These are phyloP conservation scores for Rhizopus stolonifer DNA, from an alignment of 371 early-diverging fungal species.

Conservation along the genomic window DNA sequence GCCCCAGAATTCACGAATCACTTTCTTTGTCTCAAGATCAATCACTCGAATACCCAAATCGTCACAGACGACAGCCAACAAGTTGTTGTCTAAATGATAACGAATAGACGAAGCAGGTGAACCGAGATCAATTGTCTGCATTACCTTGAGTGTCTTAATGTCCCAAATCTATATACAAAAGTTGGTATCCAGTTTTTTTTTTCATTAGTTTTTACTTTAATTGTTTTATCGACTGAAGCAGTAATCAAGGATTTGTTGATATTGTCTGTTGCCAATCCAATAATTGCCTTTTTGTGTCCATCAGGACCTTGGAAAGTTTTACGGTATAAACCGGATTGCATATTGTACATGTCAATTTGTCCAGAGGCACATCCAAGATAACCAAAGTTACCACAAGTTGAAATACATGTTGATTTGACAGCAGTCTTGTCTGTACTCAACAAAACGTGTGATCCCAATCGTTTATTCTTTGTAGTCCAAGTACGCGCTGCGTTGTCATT, in stretches of 20 bases:
- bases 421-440: slow-evolving; percentile 62
- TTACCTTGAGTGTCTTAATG: slow-evolving; percentile 62
- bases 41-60: slow-evolving; percentile 84
- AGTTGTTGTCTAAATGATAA: slow-evolving; percentile 71
- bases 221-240: slow-evolving; percentile 75
- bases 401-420: slow-evolving; percentile 74
- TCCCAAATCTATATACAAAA: slow-evolving; percentile 70
- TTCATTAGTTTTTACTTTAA: slow-evolving; percentile 56
- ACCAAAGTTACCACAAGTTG: slow-evolving; percentile 91
- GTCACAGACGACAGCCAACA: slow-evolving; percentile 83
- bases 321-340: slow-evolving; percentile 88
- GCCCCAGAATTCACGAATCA: slow-evolving; percentile 89
- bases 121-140: slow-evolving; percentile 68
- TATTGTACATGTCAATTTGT: slow-evolving; percentile 84
- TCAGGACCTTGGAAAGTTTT: slow-evolving; percentile 57
- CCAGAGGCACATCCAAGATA: slow-evolving; percentile 82
- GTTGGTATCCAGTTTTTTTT: neutral
- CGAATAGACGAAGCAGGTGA: slow-evolving; percentile 66
- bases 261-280: slow-evolving; percentile 76
- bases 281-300: slow-evolving; percentile 82
- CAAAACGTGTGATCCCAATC: slow-evolving; percentile 70
- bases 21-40: slow-evolving; percentile 76
- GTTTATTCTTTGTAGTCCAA: slow-evolving; percentile 80
- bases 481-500: slow-evolving; percentile 71
- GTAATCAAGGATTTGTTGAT: slow-evolving; percentile 74